A percentile compares a stretch with the other conserved stretches of the same genome.
phyloP scores from a whole-genome alignment of 345 rosid genomes.

The Pelargonium nanum region DNA sequence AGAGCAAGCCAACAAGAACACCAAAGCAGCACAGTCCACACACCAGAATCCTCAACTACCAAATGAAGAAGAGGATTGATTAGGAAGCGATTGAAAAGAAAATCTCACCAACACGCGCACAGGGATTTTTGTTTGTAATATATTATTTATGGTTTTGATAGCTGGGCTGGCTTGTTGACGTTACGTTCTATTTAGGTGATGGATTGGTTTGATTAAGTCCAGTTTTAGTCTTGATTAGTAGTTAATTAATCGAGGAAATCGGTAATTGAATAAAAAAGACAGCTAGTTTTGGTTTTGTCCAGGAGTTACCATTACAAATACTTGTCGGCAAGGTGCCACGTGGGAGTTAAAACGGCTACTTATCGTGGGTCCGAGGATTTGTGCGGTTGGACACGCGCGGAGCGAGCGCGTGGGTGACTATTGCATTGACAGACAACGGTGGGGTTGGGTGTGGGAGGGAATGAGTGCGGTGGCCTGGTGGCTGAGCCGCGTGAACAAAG shows the following conservation, averaged over 20 bases:
- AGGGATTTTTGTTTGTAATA: too few relatives aligned
- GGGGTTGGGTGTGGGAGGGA: too few relatives aligned
- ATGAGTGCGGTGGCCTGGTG: neutral
- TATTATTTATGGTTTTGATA: neutral
- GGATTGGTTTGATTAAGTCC: neutral
- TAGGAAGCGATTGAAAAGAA: neutral
- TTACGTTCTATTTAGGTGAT: neutral
- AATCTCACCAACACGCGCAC: neutral
- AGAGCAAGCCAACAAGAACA: too few relatives aligned
- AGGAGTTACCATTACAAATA: neutral
- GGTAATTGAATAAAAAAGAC: too few relatives aligned
- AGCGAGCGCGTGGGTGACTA: neutral
- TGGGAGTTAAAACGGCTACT: neutral
- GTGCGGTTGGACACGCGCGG: neutral
- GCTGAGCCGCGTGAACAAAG: neutral
- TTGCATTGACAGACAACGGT: too few relatives aligned
- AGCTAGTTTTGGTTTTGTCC: neutral
- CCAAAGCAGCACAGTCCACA: neutral
- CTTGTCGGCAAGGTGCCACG: neutral
- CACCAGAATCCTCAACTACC: neutral
- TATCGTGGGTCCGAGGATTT: neutral
- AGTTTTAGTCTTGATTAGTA: neutral
- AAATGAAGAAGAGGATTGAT: neutral
- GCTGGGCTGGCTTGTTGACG: neutral
- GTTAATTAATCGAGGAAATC: too few relatives aligned